phyloP scores from a whole-genome alignment of 495 filamentous ascomycete species.

The Articulospora tetracladia region DNA sequence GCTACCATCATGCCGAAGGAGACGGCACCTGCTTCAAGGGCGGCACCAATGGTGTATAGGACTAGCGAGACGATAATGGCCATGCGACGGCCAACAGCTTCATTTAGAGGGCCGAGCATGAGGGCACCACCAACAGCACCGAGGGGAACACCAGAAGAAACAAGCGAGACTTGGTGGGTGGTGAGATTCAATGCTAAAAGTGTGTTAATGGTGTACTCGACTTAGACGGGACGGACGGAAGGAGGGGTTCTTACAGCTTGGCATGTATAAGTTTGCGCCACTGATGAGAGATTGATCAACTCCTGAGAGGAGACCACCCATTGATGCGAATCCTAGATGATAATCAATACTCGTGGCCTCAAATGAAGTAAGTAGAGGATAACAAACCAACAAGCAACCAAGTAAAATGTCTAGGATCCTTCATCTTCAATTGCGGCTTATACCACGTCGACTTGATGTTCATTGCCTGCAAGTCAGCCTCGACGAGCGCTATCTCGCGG shows the following conservation, averaged over 20 bases:
- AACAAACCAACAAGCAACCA: conserved; percentile 49
- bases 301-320: conserved; percentile 59
- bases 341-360: background rate
- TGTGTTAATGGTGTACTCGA: background rate
- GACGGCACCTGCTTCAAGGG: conserved; percentile 53
- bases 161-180: conserved; percentile 44
- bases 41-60: conserved; percentile 57
- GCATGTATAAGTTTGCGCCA: conserved; percentile 57
- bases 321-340: conserved; percentile 44
- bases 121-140: conserved; percentile 58
- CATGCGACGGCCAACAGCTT: conserved; percentile 52
- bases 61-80: conserved; percentile 56
- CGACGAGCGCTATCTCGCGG: conserved; percentile 18
- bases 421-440: conserved; percentile 21
- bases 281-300: conserved; percentile 58
- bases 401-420: conserved; percentile 41
- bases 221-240: background rate
- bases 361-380: no score
- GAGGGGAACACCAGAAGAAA: conserved; percentile 56
- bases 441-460: conserved; percentile 20
- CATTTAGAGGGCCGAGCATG: conserved; percentile 52
- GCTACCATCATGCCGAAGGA: conserved; percentile 57
- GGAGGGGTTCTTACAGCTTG: conserved; percentile 21
- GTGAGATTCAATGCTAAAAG: conserved; percentile 36
- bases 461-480: conserved; percentile 17